phyloP scores from a whole-genome alignment of 768 basidiomycete species.

The Phanerochaete sordida region DNA sequence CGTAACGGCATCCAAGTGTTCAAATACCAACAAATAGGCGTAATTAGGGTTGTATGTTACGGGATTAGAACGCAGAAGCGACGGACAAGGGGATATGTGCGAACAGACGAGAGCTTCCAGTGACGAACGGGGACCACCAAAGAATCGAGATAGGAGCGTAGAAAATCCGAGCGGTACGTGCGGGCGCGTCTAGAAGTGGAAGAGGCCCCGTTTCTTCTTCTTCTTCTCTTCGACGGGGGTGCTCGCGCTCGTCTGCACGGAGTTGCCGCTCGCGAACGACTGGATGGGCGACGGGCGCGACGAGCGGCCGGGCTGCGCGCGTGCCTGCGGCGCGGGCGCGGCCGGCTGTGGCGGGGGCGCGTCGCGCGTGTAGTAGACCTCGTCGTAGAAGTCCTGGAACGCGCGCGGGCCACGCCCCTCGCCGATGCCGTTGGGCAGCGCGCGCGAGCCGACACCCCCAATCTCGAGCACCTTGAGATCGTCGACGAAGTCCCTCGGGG shows the following conservation, averaged over 20 bases:
- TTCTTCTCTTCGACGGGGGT: slow-evolving; percentile 48
- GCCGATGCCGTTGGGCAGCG: slow-evolving; percentile 65
- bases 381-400: slow-evolving; percentile 77
- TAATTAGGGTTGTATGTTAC: neutral
- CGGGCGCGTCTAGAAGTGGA: slow-evolving; percentile 46
- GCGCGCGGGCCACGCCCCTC: slow-evolving; percentile 46
- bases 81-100: neutral
- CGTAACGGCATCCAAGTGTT: too few species aligned
- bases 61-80: neutral
- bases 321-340: slow-evolving; percentile 33
- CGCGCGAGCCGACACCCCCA: slow-evolving; percentile 78
- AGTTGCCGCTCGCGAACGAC: slow-evolving; percentile 46
- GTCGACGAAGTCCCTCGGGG: slow-evolving; percentile 80
- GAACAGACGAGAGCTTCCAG: neutral
- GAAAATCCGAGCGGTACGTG: neutral
- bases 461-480: slow-evolving; percentile 86
- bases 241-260: slow-evolving; percentile 20
- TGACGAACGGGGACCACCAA: neutral
- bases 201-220: slow-evolving; percentile 73
- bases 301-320: slow-evolving; percentile 25
- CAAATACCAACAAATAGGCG: too few species aligned
- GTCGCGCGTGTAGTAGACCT: slow-evolving; percentile 69
- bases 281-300: slow-evolving; percentile 40
- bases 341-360: slow-evolving; percentile 48
- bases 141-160: neutral